Base-by-base conservation (phyloP, 768 basidiomycete species). In the Amanita subjunquillea region DNA sequence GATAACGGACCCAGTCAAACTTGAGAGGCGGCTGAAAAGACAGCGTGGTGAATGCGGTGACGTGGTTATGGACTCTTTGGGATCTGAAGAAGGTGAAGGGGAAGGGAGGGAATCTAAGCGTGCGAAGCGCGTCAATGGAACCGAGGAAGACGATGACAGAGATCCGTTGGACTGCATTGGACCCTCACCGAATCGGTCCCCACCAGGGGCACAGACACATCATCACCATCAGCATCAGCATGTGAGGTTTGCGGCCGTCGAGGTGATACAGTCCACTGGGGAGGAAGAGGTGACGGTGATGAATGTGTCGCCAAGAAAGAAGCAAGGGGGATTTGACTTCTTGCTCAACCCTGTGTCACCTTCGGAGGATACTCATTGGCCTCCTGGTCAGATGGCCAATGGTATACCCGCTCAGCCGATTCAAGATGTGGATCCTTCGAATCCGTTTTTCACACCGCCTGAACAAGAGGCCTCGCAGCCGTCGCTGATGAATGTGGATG, bases 21-120 rank as follows among this genome's bases (percentile, higher is more conserved):
- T 92, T 6, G 90, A 91, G 66, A 76, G 90, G 27, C 70, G 77
- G 54, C 68, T 89, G 60, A 91, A 91, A 72, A 67, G 88, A 55
- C 79, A 82, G 58, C 76, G 88, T 5, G 74, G 80, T 2, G 75
- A 77, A 25, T 78, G 79, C 29, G 74, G 74, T 27, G 73, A 69
- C 22, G 75, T 72, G 30, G 71, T 68, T 15, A 73, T 73, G 12
- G 79, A 77, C 45, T 69, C 75, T 55, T 66, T 75, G 63, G 64
- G 62, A 54, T 80, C 80, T 3, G 82, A 82, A 53, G 77, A 71
- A 48, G 53, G 53, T 4, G 46, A 54, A 5, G 53, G 60, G 10
- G 71, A 68, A 48, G 67, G 57, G 51, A 69, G 73, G 52, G 72
- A 72, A 47, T 20, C 44, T 2, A 54, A 49, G 29, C 53, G 48